Conservation (phyloP, 2,329 filamentous ascomycete species). For the Cladosporium sp. region DNA sequence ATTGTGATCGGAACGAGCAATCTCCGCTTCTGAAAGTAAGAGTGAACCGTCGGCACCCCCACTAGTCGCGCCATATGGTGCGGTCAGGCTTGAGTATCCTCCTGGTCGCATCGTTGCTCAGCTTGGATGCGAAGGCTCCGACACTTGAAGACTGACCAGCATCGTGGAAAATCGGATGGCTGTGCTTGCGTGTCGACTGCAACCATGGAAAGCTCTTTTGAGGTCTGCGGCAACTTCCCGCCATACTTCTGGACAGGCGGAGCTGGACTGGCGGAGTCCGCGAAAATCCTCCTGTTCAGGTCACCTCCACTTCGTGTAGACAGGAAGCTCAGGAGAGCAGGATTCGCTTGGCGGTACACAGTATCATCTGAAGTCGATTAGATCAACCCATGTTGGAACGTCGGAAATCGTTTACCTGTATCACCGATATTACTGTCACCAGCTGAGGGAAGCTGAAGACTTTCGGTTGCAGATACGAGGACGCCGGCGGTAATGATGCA, state of each 20-base stretch:
- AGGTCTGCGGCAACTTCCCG: too few relatives aligned
- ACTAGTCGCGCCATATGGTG: conserved; percentile 27
- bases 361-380: too few relatives aligned
- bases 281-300: too few relatives aligned
- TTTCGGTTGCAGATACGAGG: not conserved
- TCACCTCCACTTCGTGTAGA: too few relatives aligned
- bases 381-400: too few relatives aligned
- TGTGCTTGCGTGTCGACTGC: conserved; percentile 16
- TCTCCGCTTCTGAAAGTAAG: conserved; percentile 40
- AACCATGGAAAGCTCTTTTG: conserved; percentile 14
- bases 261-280: too few relatives aligned
- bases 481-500: not conserved
- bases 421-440: too few relatives aligned
- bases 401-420: too few relatives aligned
- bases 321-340: too few relatives aligned
- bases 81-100: conserved; percentile 22
- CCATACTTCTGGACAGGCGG: too few relatives aligned
- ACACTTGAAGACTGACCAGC: conserved; percentile 13
- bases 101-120: conserved; percentile 1
- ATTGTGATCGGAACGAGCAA: conserved; percentile 41
- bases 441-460: too few relatives aligned
- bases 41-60: conserved; percentile 45
- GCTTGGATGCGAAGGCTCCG: not conserved
- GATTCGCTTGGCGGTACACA: too few relatives aligned
- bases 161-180: conserved; percentile 39